Conservation (phyloP, 2,329 filamentous ascomycete species). For the Colletotrichum gigasporum region DNA sequence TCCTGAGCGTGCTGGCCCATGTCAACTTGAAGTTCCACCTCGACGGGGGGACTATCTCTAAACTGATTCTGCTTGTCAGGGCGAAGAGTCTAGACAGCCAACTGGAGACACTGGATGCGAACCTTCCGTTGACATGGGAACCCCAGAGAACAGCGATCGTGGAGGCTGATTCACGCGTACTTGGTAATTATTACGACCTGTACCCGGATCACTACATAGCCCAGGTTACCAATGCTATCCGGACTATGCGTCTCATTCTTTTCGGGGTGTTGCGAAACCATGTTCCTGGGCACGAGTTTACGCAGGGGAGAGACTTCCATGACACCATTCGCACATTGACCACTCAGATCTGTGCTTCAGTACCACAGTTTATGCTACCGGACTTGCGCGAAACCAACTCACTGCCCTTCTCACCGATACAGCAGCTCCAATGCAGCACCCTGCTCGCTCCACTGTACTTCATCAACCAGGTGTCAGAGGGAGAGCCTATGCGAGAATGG, state of each 20-base stretch:
- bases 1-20: neutral
- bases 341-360: conserved; percentile 31
- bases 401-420: conserved; percentile 31
- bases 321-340: neutral
- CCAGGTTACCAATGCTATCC: conserved; percentile 36
- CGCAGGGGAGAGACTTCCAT: neutral
- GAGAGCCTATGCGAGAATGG: conserved; percentile 24
- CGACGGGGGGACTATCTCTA: neutral
- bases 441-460: conserved; percentile 34
- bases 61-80: neutral
- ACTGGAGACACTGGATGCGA: neutral
- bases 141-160: neutral
- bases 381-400: conserved; percentile 3
- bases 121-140: neutral
- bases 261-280: conserved; percentile 16
- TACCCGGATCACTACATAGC: conserved; percentile 34
- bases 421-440: conserved; percentile 34
- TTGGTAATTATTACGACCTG: conserved; percentile 33
- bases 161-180: conserved; percentile 13
- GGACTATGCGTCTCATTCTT: conserved; percentile 34
- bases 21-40: neutral
- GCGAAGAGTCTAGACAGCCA: neutral
- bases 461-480: conserved; percentile 25
- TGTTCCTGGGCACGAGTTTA: neutral
- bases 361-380: conserved; percentile 33